Evolutionary conservation across 139 green algal species (phyloP).

Genomic region (Coccomyxa sp.): DNA sequence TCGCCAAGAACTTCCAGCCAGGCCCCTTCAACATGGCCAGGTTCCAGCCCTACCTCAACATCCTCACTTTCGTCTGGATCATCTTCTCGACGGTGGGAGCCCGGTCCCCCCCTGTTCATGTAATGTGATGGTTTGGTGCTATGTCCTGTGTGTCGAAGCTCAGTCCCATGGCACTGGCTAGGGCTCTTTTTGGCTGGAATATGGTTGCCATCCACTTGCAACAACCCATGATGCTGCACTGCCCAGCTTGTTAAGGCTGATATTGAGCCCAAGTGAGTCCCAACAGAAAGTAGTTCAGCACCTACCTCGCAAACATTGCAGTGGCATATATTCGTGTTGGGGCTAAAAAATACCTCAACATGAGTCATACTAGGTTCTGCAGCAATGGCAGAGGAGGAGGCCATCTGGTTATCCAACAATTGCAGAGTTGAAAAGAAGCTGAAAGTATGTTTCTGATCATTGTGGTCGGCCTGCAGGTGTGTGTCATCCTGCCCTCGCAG

Average conservation of each 20-base stretch:
- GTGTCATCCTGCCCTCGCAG: neutral
- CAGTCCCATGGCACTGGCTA: no score
- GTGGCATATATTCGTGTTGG: no score
- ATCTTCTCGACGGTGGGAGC: neutral
- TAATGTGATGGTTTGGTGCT: no score
- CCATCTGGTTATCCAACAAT: neutral
- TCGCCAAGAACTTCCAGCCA: neutral
- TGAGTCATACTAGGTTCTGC: no score
- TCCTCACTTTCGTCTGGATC: neutral
- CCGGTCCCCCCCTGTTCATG: neutral
- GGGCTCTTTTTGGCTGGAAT: no score
- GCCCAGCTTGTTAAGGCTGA: neutral
- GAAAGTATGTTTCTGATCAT: no score
- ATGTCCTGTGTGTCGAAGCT: no score
- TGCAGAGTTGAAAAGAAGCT: neutral
- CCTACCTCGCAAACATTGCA: no score
- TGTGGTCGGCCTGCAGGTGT: neutral
- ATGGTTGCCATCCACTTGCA: neutral
- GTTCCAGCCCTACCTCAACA: neutral
- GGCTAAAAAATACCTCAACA: no score
- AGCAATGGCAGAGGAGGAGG: no score
- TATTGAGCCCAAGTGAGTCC: neutral
- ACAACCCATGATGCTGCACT: neutral
- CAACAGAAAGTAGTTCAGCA: no score
- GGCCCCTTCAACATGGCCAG: neutral